Percentiles rank a stretch among this genome's conserved stretches.
Conservation (phyloP, 2,329 filamentous ascomycete genomes). For the Cercospora sp. region DNA sequence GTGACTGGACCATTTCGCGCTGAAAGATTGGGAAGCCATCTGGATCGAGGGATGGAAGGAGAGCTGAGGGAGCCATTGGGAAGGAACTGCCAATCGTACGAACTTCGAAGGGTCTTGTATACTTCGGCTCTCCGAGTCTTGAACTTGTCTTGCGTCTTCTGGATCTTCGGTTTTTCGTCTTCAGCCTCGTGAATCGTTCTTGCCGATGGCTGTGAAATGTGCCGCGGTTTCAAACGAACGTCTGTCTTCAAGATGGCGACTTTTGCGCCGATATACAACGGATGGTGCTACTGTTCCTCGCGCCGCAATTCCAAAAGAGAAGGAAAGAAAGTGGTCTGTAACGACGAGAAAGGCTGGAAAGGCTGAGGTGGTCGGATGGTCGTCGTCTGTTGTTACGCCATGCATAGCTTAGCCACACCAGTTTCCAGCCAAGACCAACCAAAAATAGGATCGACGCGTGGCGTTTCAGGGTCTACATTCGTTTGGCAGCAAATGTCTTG, state of each 20-base stretch:
- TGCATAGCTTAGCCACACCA: neutral
- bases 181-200: neutral
- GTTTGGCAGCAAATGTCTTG: constrained; percentile 1
- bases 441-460: constrained; percentile 5
- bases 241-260: neutral
- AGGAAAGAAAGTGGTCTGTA: neutral
- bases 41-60: neutral
- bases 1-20: neutral
- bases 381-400: neutral
- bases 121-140: neutral
- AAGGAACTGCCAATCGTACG: neutral
- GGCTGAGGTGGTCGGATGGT: neutral
- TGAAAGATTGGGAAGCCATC: constrained; percentile 4
- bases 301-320: neutral
- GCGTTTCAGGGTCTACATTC: neutral
- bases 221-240: neutral
- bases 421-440: neutral
- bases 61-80: neutral
- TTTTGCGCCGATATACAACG: neutral
- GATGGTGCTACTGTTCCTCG: neutral
- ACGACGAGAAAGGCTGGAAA: neutral
- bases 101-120: neutral
- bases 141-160: neutral
- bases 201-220: neutral
- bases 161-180: neutral